Base-by-base conservation (phyloP, 306 rosid genomes). In the Cercis canadensis region DNA sequence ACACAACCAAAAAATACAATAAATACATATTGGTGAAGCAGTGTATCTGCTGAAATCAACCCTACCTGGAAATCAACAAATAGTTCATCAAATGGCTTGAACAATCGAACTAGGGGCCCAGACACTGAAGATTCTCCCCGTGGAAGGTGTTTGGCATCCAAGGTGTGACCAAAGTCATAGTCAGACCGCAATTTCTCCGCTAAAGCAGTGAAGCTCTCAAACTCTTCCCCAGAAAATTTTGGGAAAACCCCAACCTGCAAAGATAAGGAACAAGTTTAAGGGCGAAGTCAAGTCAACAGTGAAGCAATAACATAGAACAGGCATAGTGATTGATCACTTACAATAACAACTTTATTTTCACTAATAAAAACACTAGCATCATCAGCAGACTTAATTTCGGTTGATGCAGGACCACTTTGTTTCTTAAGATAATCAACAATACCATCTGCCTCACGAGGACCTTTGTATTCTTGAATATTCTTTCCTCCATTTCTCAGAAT, bases 61-160 rank as follows among this genome's bases (percentile, higher is more conserved):
- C 58, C 34, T 83, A 95, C 99, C 97, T 89, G 53, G 72, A 11
- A 84, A 72, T 95, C 96, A 67, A 85, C 96, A 85, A 80, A 76
- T 57, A 79, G 96, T 57, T 95, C 99, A 6, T 95, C 99, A 39
- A 95, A 95, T 69, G 99, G 96, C 88, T 95, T 95, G 80, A 95
- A 79, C 29, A 95, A 75, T 75, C 99, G 85, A 78, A 91, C 85
- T 5, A 83, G 0, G 5, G 96, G 99, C 6, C 99, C 96, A 44
- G 80, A 21, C 43, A 89, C 89, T 16, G 97, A 85, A 54, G 92
- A 81, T 46, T 89, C 97, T 60, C 99, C 99, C 31, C 80, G 84
- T n/a, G 99, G 99, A 68, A 95, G 96, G 77, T 78, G 71, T 76
- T 91, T 91, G 65, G 92, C 97, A 75, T 89, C 85, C 74, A 70